Conservation (phyloP, 257 asterid species). For the Coffea canephora region DNA sequence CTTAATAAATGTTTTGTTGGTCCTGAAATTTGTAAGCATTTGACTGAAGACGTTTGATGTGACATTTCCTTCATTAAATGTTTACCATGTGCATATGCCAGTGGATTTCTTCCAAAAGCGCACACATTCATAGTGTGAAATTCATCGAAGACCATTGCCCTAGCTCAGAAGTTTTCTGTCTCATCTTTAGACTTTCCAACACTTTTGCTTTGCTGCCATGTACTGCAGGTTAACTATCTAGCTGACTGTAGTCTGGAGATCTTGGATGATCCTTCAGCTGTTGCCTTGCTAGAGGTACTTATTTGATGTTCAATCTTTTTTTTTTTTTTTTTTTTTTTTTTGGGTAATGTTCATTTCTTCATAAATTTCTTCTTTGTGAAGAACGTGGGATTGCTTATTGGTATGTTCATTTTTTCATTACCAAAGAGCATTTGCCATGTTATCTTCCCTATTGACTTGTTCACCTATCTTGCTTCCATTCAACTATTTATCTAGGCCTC, state of each 20-base stretch:
- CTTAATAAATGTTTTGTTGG: too few species aligned
- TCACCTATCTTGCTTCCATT: not conserved
- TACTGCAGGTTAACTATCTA: constrained; percentile 73
- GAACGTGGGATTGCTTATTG: too few species aligned
- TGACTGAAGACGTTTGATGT: not conserved
- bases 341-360: not conserved
- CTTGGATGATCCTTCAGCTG: constrained; percentile 86
- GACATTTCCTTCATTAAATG: not conserved
- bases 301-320: too few species aligned
- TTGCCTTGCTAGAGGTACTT: constrained; percentile 76
- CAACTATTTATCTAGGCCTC: not conserved
- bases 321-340: constrained; percentile 5
- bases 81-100: not conserved
- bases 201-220: constrained; percentile 19
- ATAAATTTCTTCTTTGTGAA: not conserved
- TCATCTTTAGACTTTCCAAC: constrained; percentile 6
- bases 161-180: not conserved
- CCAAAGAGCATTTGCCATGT: not conserved
- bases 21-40: not conserved
- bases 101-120: not conserved
- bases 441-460: not conserved
- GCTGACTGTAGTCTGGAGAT: constrained; percentile 90
- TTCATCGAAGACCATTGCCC: not conserved
- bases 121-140: constrained; percentile 1
- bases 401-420: too few species aligned